A percentile compares a stretch with the other conserved stretches of the same genome.
These are phyloP conservation scores for Drechslerella stenobrocha DNA, from an alignment of 2,329 filamentous ascomycete genomes.

Conservation along the genomic window DNA sequence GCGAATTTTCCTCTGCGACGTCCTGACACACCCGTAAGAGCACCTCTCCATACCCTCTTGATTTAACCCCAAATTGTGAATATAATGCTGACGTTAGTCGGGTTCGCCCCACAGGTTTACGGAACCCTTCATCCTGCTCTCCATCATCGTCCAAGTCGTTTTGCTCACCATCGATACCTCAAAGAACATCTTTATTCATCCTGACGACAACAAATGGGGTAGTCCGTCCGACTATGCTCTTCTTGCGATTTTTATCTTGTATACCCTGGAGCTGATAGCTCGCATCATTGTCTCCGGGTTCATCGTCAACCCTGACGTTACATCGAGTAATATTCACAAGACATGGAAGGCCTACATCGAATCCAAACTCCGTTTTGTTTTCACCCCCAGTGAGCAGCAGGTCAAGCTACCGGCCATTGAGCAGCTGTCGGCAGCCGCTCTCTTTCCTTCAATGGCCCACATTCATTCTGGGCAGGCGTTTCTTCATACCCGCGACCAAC, in stretches of 20 bases:
- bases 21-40: conserved; percentile 74
- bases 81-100: conserved; percentile 15
- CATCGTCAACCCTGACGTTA: conserved; percentile 71
- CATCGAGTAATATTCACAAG: conserved; percentile 50
- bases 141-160: conserved; percentile 86
- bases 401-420: conserved; percentile 43
- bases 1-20: conserved; percentile 73
- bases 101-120: conserved; percentile 59
- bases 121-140: conserved; percentile 79
- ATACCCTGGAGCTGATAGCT: conserved; percentile 80
- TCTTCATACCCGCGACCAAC: conserved; percentile 66
- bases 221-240: conserved; percentile 74
- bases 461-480: conserved; percentile 46
- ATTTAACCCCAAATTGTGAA: not conserved
- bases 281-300: conserved; percentile 92
- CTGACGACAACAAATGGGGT: conserved; percentile 69
- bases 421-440: conserved; percentile 40
- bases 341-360: conserved; percentile 60
- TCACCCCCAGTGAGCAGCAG: conserved; percentile 70
- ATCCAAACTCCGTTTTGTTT: conserved; percentile 56
- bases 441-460: conserved; percentile 47
- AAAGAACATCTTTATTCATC: conserved; percentile 68
- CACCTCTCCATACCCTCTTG: not conserved
- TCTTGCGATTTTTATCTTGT: conserved; percentile 80
- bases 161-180: conserved; percentile 84